These are phyloP conservation scores for Trichoderma citrinoviride DNA, from an alignment of 2,329 filamentous ascomycete genomes.

Conservation along the genomic window DNA sequence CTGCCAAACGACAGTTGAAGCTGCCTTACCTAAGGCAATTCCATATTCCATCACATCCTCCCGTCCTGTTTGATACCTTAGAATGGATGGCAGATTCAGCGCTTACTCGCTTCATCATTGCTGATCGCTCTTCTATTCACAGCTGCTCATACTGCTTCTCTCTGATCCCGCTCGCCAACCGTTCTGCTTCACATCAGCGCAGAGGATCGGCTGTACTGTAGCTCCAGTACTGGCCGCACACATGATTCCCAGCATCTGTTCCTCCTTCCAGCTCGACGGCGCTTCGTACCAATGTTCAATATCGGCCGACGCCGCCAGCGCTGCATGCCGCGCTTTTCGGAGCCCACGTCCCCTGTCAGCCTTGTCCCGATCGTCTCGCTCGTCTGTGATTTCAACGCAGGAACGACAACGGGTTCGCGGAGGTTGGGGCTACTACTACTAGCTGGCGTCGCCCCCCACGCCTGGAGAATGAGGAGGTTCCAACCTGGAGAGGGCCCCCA, in stretches of 20 bases:
- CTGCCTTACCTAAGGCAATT: neutral
- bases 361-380: conserved; percentile 10
- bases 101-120: neutral
- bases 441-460: conserved; percentile 12
- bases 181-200: too few species aligned
- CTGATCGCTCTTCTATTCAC: neutral
- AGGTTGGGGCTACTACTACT: neutral
- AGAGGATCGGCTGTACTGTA: neutral
- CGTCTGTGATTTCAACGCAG: conserved; percentile 13
- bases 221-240: neutral
- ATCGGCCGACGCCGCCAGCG: conserved; percentile 12
- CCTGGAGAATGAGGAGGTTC: neutral
- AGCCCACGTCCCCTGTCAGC: conserved; percentile 15
- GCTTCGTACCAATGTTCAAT: neutral
- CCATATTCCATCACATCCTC: neutral
- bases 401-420: conserved; percentile 15
- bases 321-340: conserved; percentile 14
- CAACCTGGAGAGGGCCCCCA: neutral
- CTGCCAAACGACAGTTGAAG: neutral
- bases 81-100: neutral
- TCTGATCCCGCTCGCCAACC: neutral
- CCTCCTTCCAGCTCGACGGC: neutral
- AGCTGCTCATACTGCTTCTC: neutral
- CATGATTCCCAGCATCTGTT: neutral
- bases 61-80: too few species aligned